Conservation (phyloP, 495 filamentous ascomycete genomes). For the Trichoderma orchidacearum region DNA sequence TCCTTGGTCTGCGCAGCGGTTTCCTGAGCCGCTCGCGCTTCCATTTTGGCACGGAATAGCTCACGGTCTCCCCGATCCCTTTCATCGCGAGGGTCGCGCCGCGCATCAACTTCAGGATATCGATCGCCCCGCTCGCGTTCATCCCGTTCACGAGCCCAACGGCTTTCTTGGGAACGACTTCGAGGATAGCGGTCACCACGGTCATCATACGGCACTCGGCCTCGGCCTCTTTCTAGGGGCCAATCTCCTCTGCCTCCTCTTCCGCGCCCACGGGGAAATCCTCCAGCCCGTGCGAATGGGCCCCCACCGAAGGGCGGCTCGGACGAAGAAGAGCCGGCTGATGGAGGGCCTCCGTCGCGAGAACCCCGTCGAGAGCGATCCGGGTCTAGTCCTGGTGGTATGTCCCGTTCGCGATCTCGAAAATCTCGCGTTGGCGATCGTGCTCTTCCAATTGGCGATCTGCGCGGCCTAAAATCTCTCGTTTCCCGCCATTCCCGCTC, state of each 20-base stretch:
- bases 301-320: constrained; percentile 41
- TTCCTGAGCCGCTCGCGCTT: constrained; percentile 27
- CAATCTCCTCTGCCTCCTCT: constrained; percentile 52
- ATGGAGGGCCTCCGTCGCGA: constrained; percentile 42
- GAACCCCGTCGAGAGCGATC: constrained; percentile 38
- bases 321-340: constrained; percentile 52
- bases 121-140: constrained; percentile 33
- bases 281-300: constrained; percentile 39
- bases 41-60: constrained; percentile 25
- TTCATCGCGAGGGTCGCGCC: constrained; percentile 43
- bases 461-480: constrained; percentile 27
- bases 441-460: constrained; percentile 28
- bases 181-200: constrained; percentile 38
- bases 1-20: constrained; percentile 25
- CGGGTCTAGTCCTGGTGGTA: constrained; percentile 29
- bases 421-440: constrained; percentile 27
- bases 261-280: constrained; percentile 27
- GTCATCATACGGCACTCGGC: constrained; percentile 46
- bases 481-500: constrained; percentile 23
- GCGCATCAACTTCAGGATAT: constrained; percentile 26
- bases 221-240: constrained; percentile 49
- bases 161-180: constrained; percentile 57
- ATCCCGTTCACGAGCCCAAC: constrained; percentile 36
- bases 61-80: constrained; percentile 41
- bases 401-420: constrained; percentile 30